Evolutionary conservation across 1,284 basidiomycete species (phyloP), one percentile per base, ranked within the genome.

Genomic region (Trichosporon coremiiforme): DNA sequence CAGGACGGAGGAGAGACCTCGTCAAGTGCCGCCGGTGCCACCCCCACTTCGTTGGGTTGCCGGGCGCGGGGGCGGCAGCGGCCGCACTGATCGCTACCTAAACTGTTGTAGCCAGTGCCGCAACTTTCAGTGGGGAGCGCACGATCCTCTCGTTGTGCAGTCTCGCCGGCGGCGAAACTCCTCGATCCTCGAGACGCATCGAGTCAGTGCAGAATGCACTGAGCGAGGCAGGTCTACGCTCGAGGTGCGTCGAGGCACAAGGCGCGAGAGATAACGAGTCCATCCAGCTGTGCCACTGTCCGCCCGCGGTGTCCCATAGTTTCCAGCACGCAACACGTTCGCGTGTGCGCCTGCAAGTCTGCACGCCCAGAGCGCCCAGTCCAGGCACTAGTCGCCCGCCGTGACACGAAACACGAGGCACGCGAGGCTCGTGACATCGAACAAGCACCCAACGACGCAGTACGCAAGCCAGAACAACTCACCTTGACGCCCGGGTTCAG

Each of bases 401-500:
- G 36, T 38, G 36, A 38, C 36, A 38, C 36, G 36, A 38, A 38
- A 38, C 36, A 38, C 36, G 36, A 38, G 36, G 36, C 36, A 38
- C 36, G 13, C 36, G 36, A 38, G 36, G 36, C 36, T 38, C 36
- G 36, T 38, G 36, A 38, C 12, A 38, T 38, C 36, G 3, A 13
- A 25, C 25, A 25, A 45, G 41, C 10, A n/a, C 15, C 7, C 17
- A 45, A 17, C 25, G 25, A 25, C 25, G 17, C 6, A 12, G 17
- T 1, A 45, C 38, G 38, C 38, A 45, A 45, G 17, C 17, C 38
- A 25, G 5, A 35, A 45, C 4, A 17, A 45, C 68, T 65, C 64
- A 71, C 70, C 70, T 71, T 71, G 45, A 67, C 66, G 5, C 70
- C 70, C n/a, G 69, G 31, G 29, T 62, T 67, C 63, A 67, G 55